Evolutionary conservation across 2,329 filamentous ascomycete genomes (phyloP), one percentile per base, ranked within the genome.

Genomic region (Diaporthe humulicola): DNA sequence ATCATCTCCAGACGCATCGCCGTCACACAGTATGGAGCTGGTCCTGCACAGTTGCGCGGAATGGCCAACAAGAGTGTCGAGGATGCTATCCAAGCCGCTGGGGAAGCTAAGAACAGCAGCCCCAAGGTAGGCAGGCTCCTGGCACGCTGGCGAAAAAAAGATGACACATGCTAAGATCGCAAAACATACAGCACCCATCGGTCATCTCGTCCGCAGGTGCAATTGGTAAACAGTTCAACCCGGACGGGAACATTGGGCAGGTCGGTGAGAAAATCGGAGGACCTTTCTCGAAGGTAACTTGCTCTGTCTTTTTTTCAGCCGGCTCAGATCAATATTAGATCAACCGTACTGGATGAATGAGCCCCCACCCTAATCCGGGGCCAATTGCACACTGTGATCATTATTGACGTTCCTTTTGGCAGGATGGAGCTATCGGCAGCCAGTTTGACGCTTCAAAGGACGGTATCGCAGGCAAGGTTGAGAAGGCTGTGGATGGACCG

Each of bases 391-490:
- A 3, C n/a, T 12, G 19, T 25, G 9, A 48, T 10, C 4, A 10
- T 22, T 4, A 10, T 19, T 66, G 1, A 48, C 10, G 36, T 25
- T 36, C 2, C 1, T 30, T 52, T 15, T 5, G 30, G 4, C 25
- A 71, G 70, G 70, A 71, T n/a, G 54, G 69, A 28, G 40, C 40
- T 50, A 52, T 71, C 25, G 54, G 67, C 15, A 70, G 52, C 19
- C 67, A 70, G 28, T 70, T 70, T 36, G 67, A 70, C 33, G 67
- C 67, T 9, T 70, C 67, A n/a, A 70, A 70, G 28, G 67, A 48
- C 6, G 69, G 56, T n/a, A 52, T 71, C 4, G 69, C 69, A 3
- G 70, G 56, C 1, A 22, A 61, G 42, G 70, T 61, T 12, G 56
- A 61, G 56, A 71, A 61, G n/a, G 69, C 69, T 25, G 69, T 60